Evolutionary conservation across 257 asterid genomes (phyloP), one percentile per base, ranked within the genome.

Genomic region (Plectranthus barbatus): DNA sequence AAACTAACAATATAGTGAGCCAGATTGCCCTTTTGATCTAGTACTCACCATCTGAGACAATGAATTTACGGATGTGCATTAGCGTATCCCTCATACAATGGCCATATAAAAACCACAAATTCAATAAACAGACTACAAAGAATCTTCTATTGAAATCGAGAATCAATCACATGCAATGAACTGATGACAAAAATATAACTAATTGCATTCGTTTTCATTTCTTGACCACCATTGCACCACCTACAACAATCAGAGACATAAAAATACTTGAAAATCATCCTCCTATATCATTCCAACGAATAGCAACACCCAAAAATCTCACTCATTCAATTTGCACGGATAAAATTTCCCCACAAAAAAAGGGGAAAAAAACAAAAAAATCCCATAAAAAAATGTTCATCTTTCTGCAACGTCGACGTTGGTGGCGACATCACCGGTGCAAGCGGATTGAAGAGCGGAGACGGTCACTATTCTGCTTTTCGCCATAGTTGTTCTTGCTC

Each of bases 401-500:
- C 92, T 84, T 71, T 88, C 96, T 44, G 96, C 96, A 3, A 75
- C 64, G 33, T 77, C 82, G 62, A 91, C 88, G 79, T 88, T 91
- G 75, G 88, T 81, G 60, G 92, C 56, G 60, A 86, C 72, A 62
- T 91, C 96, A 70, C 88, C 96, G 19, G 96, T 75, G 79, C 98
- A 91, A 48, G 94, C 80, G 71, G 88, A 88, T 52, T 91, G 98
- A 65, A 91, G 77, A 53, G 96, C 98, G 4, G 96, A 73, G 58
- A 91, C 96, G 9, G 62, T 72, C 0, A 91, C 96, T 14, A 77
- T 17, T 74, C 88, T 86, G 60, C 82, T 74, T 45, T 75, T 62
- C 72, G 75, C 83, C 90, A 78, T 76, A 24, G 5, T 58, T 11
- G 36, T 40, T 14, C 33, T 11, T 17, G 40, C 51, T 61, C 49